Percentiles rank a stretch among this genome's conserved stretches.
Evolutionary conservation across 192 early-diverging fungal genomes (phyloP).

Genomic region (Radiomyces spectabilis): DNA sequence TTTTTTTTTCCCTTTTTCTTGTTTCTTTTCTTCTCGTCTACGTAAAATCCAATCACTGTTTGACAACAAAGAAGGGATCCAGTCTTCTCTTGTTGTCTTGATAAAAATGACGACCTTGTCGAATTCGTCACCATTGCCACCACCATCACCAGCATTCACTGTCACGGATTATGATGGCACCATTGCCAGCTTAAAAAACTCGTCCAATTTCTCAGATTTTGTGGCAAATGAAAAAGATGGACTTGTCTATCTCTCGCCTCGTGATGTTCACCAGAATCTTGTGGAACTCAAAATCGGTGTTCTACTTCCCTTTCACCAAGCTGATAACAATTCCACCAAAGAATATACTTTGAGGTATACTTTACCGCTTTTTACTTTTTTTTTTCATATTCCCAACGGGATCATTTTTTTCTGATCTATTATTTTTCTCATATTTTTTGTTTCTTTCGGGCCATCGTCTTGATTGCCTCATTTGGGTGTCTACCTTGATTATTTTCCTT

Average conservation of each 20-base stretch:
- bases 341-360: no score
- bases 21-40: background rate
- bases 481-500: background rate
- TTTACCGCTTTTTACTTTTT: constrained; percentile 7
- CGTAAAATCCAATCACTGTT: background rate
- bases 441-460: no score
- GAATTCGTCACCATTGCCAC: background rate
- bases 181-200: background rate
- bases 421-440: no score
- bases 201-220: background rate
- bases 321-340: constrained; percentile 11
- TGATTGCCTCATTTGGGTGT: background rate
- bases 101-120: background rate
- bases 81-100: background rate
- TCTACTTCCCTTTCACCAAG: constrained; percentile 17
- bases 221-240: background rate
- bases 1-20: background rate
- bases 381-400: background rate
- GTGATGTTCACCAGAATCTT: background rate
- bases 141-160: background rate
- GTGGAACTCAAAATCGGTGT: constrained; percentile 10
- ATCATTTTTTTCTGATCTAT: no score
- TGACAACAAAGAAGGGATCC: background rate
- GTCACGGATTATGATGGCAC: constrained; percentile 1
- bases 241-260: background rate